phyloP scores from a whole-genome alignment of 495 filamentous ascomycete genomes.

The Barbatosphaeria neglecta region DNA sequence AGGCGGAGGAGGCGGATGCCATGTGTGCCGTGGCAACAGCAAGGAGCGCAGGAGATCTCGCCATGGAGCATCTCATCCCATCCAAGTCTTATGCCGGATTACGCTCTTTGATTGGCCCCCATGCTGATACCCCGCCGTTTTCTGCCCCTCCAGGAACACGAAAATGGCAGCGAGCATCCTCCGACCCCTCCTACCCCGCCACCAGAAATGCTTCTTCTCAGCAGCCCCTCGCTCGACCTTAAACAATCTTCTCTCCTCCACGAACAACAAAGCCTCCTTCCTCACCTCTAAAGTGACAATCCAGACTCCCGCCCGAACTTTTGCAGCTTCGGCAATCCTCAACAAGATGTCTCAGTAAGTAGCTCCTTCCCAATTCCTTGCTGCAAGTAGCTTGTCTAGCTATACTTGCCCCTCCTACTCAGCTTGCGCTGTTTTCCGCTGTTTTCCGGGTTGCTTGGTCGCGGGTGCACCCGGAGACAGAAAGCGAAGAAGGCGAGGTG shows the following conservation, averaged over 20 bases:
- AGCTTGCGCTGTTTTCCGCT: too few relatives aligned
- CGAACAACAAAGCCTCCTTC: slow-evolving; percentile 14
- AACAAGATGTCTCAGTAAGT: slow-evolving; percentile 24
- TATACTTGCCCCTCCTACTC: too few relatives aligned
- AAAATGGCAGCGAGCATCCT: slow-evolving; percentile 17
- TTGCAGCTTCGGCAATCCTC: slow-evolving; percentile 13
- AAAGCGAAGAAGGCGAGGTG: too few relatives aligned
- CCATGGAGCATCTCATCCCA: neutral
- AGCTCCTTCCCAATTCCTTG: neutral
- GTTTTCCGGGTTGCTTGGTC: too few relatives aligned
- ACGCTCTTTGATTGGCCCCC: slow-evolving; percentile 13
- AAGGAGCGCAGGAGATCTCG: too few relatives aligned
- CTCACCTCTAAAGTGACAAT: slow-evolving; percentile 15
- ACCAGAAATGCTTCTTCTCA: slow-evolving; percentile 19
- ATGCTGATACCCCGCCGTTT: slow-evolving; percentile 2
- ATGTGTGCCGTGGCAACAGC: too few relatives aligned
- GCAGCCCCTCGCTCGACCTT: slow-evolving; percentile 18
- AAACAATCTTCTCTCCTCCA: slow-evolving; percentile 20
- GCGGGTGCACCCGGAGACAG: too few relatives aligned
- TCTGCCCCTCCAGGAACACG: slow-evolving; percentile 11
- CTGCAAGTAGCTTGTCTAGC: slow-evolving; percentile 4
- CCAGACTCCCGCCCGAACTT: slow-evolving; percentile 18
- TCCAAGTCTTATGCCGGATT: neutral
- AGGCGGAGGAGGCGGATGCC: too few relatives aligned
- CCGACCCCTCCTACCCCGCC: slow-evolving; percentile 34